Percentiles rank a stretch among this genome's conserved stretches.
Conservation (phyloP, 768 basidiomycete genomes). For the Leccinellum albellum region DNA sequence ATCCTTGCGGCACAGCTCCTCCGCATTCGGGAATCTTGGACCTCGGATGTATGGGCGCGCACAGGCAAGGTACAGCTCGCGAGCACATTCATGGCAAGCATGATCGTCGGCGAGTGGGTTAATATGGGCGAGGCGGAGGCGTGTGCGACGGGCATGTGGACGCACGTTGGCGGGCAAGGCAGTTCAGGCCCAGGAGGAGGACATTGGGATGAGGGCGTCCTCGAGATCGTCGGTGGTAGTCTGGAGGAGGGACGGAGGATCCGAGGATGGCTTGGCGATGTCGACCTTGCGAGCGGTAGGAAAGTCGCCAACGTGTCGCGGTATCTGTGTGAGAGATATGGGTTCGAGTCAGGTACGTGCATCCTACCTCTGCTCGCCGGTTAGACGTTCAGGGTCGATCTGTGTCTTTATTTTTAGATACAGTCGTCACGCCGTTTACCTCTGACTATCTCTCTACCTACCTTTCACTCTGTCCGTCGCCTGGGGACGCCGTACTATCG, state of each 20-base stretch:
- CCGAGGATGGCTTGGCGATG: slow-evolving; percentile 79
- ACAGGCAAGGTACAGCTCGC: slow-evolving; percentile 79
- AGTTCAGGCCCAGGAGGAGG: slow-evolving; percentile 33
- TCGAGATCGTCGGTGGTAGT: slow-evolving; percentile 76
- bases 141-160: slow-evolving; percentile 76
- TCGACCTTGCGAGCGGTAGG: slow-evolving; percentile 62
- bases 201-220: slow-evolving; percentile 75
- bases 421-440: slow-evolving; percentile 72
- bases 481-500: slow-evolving; percentile 70
- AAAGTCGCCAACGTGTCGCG: slow-evolving; percentile 63
- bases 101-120: slow-evolving; percentile 69
- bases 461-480: slow-evolving; percentile 69
- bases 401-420: slow-evolving; percentile 41
- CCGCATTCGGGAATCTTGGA: slow-evolving; percentile 74
- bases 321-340: slow-evolving; percentile 77
- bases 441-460: slow-evolving; percentile 74
- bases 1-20: slow-evolving; percentile 73
- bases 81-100: slow-evolving; percentile 66
- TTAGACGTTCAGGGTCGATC: background rate
- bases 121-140: slow-evolving; percentile 75
- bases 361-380: background rate
- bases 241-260: slow-evolving; percentile 70
- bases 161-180: slow-evolving; percentile 37
- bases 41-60: slow-evolving; percentile 71
- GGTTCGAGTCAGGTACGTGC: slow-evolving; percentile 66